phyloP scores from a whole-genome alignment of 2,329 filamentous ascomycete species.

The Didymella sp. region DNA sequence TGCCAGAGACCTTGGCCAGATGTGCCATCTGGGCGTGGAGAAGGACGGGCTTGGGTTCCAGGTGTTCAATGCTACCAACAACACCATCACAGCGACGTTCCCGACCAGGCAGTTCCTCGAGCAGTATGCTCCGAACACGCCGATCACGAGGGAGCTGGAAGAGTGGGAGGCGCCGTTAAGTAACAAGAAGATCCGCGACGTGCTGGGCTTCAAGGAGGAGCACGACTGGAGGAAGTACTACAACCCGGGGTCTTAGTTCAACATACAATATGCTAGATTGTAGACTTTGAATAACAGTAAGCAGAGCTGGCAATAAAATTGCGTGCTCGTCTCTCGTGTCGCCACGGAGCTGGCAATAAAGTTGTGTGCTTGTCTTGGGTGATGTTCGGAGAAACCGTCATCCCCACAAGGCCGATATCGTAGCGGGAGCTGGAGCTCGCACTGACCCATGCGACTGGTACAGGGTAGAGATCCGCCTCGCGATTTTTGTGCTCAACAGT shows the following conservation, averaged over 20 bases:
- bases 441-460: not conserved
- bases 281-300: too few relatives aligned
- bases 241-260: not conserved
- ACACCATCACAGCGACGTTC: conserved; percentile 63
- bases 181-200: conserved; percentile 65
- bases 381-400: not conserved
- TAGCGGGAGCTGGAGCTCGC: conserved; percentile 7
- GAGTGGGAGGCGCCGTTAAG: conserved; percentile 66
- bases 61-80: conserved; percentile 70
- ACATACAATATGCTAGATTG: too few relatives aligned
- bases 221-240: conserved; percentile 63
- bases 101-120: conserved; percentile 62
- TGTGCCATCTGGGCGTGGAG: conserved; percentile 62
- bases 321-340: not conserved
- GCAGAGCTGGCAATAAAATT: not conserved
- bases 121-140: conserved; percentile 57
- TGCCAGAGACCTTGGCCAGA: conserved; percentile 66
- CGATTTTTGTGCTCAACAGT: conserved; percentile 18
- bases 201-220: conserved; percentile 66
- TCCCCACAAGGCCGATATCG: not conserved
- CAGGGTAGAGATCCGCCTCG: conserved; percentile 4
- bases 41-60: conserved; percentile 66
- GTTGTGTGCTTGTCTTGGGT: not conserved
- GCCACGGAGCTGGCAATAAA: not conserved
- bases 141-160: conserved; percentile 63